Base-by-base conservation (phyloP, 1,284 basidiomycete species). In the Afroboletus lepidellus region DNA sequence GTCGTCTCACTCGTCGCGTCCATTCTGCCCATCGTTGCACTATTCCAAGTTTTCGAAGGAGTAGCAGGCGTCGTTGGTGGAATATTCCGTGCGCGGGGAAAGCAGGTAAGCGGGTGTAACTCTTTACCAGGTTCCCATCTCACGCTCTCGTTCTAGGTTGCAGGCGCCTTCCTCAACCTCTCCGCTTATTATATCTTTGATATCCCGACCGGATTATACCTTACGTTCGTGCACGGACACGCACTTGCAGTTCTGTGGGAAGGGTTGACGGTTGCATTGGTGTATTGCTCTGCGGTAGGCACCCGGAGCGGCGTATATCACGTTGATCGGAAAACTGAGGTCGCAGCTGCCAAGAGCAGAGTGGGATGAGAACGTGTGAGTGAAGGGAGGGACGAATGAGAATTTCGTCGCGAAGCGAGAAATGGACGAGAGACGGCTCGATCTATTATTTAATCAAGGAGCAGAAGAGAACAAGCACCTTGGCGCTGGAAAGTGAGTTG, bases 31-130 rank as follows among this genome's bases (percentile, higher is more conserved):
- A 66, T 90, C 8, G 77, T 87, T 11, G 84, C 89, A 13, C 77
- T 93, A 32, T 93, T 92, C 79, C 92, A 94, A 66, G 83, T 93
- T 3, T 84, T 87, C 53, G 93, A 96, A 61, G 90, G 85, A 11
- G 75, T 85, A 16, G 68, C 77, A 20, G 84, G 80, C 1, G 80
- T 93, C 11, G 78, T 81, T 0, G 79, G 78, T n/a, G 90, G 92
- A 5, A 80, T 95, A 56, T 75, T 95, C 49, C 81, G 93, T 46
- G 85, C 91, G 1, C 75, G 84, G 32, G 93, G 92, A 13, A 86
- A 88, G 67, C 86, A 86, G 69, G 79, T 75, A 50, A 29, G 69
- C 54, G n/a, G 0, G 32, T 16, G 9, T 0, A 25, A 51, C 32
- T 16, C 20, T 41, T 6, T 41, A 8, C 44, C 5, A 43, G 20